Evolutionary conservation across 495 filamentous ascomycete genomes (phyloP), one percentile per base, ranked within the genome.

Genomic region (Hyaloscypha hepaticicola): DNA sequence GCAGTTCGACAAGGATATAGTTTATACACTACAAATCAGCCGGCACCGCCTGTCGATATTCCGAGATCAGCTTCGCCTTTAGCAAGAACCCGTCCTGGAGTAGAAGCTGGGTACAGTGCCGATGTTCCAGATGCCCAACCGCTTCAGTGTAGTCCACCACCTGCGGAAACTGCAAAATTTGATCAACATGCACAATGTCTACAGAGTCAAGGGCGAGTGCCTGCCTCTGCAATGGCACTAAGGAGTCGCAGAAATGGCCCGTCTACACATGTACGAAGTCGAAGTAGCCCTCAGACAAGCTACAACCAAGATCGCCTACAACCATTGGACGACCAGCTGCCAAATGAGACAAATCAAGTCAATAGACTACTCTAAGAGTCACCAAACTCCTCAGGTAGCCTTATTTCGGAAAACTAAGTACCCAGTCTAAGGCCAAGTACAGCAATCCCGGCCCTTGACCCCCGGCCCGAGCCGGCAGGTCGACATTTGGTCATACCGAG

Each of bases 321-420:
- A 59, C 33, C 28, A 59, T 41, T n/a, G 33, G 56, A 59, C 27
- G 52, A 56, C 6, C 52, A 56, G 19, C 52, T 56, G 22, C 27
- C 52, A 56, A 21, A 24, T 26, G 52, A 56, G 52, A 24, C 52
- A 24, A 56, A 19, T 29, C 52, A 56, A 29, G 27, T 25, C 52
- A 27, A 56, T 19, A 56, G 7, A 27, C 27, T 29, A 19, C 27
- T 56, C 26, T 22, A 56, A 56, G 52, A 26, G 21, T 27, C 19
- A 56, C 26, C 52, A 29, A 25, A 56, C 27, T 56, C 26, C 27
- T 33, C 31, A 4, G 52, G 22, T 19, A 25, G 27, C 52, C 52
- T 27, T 56, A 29, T 29, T 56, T 56, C 52, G 52, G n/a, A 56
- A 27, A 56, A 19, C 52, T 22, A 26, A 29, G 52, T 19, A 16